Evolutionary conservation across 805 yeast genomes (phyloP).

Genomic region (Limtongia smithiae): DNA sequence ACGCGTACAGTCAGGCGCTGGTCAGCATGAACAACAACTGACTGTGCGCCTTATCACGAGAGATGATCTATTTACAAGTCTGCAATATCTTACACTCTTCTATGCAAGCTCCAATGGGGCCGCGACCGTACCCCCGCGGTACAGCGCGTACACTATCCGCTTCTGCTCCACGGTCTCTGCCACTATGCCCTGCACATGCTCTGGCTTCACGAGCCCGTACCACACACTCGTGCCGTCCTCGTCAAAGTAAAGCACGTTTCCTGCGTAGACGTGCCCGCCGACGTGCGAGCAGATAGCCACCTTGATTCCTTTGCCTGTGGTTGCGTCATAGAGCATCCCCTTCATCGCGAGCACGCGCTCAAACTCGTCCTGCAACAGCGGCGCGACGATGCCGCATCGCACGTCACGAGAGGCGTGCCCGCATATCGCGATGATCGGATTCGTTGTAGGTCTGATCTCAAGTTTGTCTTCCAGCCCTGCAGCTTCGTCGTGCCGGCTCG

Average conservation of each 20-base stretch:
- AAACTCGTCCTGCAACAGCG: slow-evolving; percentile 53
- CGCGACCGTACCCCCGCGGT: slow-evolving; percentile 32
- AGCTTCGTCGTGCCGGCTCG: slow-evolving; percentile 33
- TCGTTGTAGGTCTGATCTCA: slow-evolving; percentile 3
- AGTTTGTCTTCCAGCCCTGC: slow-evolving; percentile 23
- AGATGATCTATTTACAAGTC: neutral
- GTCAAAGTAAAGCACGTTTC: slow-evolving; percentile 62
- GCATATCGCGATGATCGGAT: slow-evolving; percentile 51
- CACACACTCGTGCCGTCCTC: slow-evolving; percentile 47
- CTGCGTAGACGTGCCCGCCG: slow-evolving; percentile 87
- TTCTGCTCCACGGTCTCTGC: slow-evolving; percentile 50
- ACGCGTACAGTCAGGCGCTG: too few relatives aligned
- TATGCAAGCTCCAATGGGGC: neutral
- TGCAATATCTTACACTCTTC: too few relatives aligned
- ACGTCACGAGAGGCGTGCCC: slow-evolving; percentile 59
- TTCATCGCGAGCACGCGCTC: slow-evolving; percentile 40
- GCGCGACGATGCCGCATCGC: slow-evolving; percentile 68
- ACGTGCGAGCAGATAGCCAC: slow-evolving; percentile 65
- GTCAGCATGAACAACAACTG: too few relatives aligned
- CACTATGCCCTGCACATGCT: slow-evolving; percentile 63
- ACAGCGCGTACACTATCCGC: slow-evolving; percentile 53
- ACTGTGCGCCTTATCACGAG: too few relatives aligned
- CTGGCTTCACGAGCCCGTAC: slow-evolving; percentile 74
- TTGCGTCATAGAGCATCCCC: slow-evolving; percentile 35
- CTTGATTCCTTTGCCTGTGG: slow-evolving; percentile 28